Evolutionary conservation across 225 moss, liverwort and hornwort species (phyloP).

Genomic region (Polytrichum formosum): DNA sequence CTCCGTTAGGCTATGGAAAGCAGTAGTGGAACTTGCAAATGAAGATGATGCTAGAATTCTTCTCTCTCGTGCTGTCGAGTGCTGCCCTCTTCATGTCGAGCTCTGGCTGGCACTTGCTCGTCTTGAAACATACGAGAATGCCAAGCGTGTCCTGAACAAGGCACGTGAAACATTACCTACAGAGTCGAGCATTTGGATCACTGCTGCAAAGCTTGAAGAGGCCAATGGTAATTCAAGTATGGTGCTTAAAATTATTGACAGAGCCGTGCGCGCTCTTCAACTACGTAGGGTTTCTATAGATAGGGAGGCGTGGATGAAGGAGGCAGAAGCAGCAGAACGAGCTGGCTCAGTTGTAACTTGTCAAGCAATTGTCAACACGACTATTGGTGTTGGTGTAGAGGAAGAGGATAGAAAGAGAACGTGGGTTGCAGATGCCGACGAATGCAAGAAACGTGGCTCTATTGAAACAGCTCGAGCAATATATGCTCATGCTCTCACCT

Average conservation of each 20-base stretch:
- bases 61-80: constrained; percentile 82
- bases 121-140: constrained; percentile 83
- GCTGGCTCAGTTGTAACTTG: constrained; percentile 82
- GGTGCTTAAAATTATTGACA: constrained; percentile 75
- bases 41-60: constrained; percentile 89
- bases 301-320: constrained; percentile 97
- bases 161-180: constrained; percentile 78
- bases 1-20: constrained; percentile 95
- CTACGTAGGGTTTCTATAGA: constrained; percentile 76
- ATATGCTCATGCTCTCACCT: constrained; percentile 70
- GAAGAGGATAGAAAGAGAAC: constrained; percentile 97
- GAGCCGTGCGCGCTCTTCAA: constrained; percentile 78
- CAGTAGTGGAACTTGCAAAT: constrained; percentile 86
- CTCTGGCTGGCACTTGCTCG: constrained; percentile 91
- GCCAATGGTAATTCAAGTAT: constrained; percentile 70
- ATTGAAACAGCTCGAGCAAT: constrained; percentile 89
- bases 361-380: constrained; percentile 73
- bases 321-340: constrained; percentile 84
- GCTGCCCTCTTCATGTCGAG: constrained; percentile 92
- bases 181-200: constrained; percentile 90
- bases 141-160: constrained; percentile 84
- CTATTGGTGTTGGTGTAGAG: constrained; percentile 91
- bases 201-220: constrained; percentile 92
- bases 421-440: constrained; percentile 93
- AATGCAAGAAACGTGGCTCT: constrained; percentile 82